phyloP scores from a whole-genome alignment of 305 asterid species.

The Fraxinus albicans region DNA sequence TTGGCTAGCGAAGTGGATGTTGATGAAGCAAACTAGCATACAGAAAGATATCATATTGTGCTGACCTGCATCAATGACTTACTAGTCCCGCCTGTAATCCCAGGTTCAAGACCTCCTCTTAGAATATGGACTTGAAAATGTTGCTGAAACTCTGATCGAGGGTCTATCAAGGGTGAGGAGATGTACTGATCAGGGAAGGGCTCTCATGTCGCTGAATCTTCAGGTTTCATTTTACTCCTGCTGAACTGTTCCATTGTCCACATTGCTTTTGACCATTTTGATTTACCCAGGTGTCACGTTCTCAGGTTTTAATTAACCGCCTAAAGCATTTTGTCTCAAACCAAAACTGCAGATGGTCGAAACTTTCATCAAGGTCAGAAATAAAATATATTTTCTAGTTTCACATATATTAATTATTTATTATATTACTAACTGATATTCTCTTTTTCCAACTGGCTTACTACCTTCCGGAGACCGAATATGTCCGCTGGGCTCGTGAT shows the following conservation, averaged over 20 bases:
- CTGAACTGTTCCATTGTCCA: neutral
- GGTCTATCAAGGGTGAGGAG: slow-evolving; percentile 92
- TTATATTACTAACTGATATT: neutral
- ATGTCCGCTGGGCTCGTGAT: slow-evolving; percentile 91
- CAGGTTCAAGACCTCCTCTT: slow-evolving; percentile 89
- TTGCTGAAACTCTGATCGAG: slow-evolving; percentile 85
- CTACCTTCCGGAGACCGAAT: slow-evolving; percentile 98
- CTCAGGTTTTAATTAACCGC: slow-evolving; percentile 93
- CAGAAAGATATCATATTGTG: neutral
- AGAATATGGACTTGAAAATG: slow-evolving; percentile 86
- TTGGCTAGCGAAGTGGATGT: neutral
- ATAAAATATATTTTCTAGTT: neutral
- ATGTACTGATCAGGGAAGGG: slow-evolving; percentile 97
- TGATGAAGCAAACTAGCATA: slow-evolving; percentile 1
- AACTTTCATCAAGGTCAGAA: slow-evolving; percentile 80
- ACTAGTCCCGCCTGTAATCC: slow-evolving; percentile 12
- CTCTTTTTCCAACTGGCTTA: slow-evolving; percentile 60
- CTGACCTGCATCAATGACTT: slow-evolving; percentile 15
- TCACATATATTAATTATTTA: neutral
- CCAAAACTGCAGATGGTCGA: slow-evolving; percentile 89
- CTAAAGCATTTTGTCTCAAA: slow-evolving; percentile 84
- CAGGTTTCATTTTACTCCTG: slow-evolving; percentile 55
- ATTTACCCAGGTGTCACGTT: slow-evolving; percentile 19
- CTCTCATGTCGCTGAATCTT: slow-evolving; percentile 96
- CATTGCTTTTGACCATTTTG: slow-evolving; percentile 1